A percentile compares a stretch with the other conserved stretches of the same genome.
phyloP scores from a whole-genome alignment of 169 alveolate genomes.

The Plasmodium cynomolgi region DNA sequence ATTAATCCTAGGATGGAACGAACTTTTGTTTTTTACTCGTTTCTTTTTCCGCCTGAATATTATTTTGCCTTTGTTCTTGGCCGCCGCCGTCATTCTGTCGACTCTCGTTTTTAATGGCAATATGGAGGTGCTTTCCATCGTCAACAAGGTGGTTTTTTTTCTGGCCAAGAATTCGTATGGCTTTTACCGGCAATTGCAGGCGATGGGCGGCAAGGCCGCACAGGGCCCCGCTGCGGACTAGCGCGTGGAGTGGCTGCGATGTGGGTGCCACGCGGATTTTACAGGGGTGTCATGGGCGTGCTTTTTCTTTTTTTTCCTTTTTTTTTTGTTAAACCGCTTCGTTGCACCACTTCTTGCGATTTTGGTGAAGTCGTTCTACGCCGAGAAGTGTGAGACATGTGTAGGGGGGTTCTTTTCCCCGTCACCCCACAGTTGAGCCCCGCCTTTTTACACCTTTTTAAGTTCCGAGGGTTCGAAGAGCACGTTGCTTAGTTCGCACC shows the following conservation, averaged over 20 bases:
- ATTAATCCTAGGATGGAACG: constrained; percentile 84
- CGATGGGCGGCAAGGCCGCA: background rate
- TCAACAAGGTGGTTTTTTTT: constrained; percentile 32
- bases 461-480: constrained; percentile 10
- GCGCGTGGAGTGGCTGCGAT: background rate
- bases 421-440: background rate
- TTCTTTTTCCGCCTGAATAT: constrained; percentile 79
- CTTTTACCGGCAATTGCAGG: constrained; percentile 53
- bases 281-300: background rate
- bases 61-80: constrained; percentile 77
- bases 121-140: background rate
- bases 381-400: background rate
- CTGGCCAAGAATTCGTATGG: constrained; percentile 47
- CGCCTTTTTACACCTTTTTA: background rate
- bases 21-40: constrained; percentile 69
- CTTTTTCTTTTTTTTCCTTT: background rate
- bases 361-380: background rate
- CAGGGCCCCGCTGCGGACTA: background rate
- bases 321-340: background rate
- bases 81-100: constrained; percentile 59
- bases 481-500: background rate
- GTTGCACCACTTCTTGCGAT: background rate
- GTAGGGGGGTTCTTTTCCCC: background rate
- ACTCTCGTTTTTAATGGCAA: constrained; percentile 77
- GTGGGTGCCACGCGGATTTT: background rate